Evolutionary conservation across 83 land plant genomes (phyloP).

Genomic region (Picea engelmannii): DNA sequence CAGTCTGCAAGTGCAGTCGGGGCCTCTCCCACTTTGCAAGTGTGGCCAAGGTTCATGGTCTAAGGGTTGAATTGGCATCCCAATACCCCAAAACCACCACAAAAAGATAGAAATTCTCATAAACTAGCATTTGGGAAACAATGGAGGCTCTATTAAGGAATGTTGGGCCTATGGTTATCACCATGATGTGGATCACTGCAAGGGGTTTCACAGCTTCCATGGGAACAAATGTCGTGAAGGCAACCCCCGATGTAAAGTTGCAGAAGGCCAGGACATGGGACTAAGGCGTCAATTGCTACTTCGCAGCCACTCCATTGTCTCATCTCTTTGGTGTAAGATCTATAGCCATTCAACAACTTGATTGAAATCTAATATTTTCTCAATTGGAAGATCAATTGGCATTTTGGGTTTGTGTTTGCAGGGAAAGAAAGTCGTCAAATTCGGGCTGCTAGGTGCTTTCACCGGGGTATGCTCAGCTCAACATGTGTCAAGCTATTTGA

Average conservation of each 20-base stretch:
- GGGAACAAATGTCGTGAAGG: constrained; percentile 50
- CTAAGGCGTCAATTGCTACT: constrained; percentile 79
- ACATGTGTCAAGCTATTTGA: constrained; percentile 92
- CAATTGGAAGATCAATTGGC: not conserved
- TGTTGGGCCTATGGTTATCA: not conserved
- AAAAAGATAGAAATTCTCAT: too few species aligned
- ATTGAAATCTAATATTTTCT: not conserved
- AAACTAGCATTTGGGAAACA: not conserved
- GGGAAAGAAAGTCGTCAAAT: constrained; percentile 88
- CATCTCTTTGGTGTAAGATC: constrained; percentile 69
- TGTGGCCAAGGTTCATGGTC: too few species aligned
- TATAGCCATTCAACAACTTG: not conserved
- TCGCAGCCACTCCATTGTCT: constrained; percentile 76
- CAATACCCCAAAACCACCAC: too few species aligned
- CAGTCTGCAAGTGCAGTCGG: too few species aligned
- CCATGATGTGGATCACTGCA: constrained; percentile 2
- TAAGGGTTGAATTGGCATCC: too few species aligned
- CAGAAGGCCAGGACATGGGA: constrained; percentile 97
- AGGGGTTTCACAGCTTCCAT: constrained; percentile 54
- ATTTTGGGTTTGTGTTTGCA: constrained; percentile 34
- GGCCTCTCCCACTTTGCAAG: too few species aligned
- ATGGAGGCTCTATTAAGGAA: constrained; percentile 21
- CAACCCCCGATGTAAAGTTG: constrained; percentile 55
- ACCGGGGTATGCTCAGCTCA: constrained; percentile 88
- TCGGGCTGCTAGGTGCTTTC: constrained; percentile 96